Base-by-base conservation (phyloP, 495 filamentous ascomycete genomes). In the Xylaria castorea region DNA sequence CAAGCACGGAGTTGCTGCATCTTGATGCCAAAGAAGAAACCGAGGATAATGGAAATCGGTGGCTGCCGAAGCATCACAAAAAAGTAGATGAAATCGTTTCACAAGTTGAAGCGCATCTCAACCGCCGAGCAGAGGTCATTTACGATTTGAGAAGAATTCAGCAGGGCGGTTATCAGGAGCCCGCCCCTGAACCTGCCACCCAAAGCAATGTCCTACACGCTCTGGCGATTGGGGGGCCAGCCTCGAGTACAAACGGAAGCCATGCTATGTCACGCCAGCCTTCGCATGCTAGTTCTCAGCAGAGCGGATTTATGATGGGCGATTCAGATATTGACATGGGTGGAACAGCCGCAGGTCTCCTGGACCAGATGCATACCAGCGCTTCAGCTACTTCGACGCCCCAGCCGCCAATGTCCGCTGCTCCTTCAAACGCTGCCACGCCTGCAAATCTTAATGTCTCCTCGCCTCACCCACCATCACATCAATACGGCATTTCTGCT, bases 311-410 rank as follows among this genome's bases (percentile, higher is more conserved):
- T 44, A 82, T 87, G 79, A 77, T 85, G 53, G 83, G 82, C 3
- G 88, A 90, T 75, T 83, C 84, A 14, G 91, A 92, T 76, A 86
- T 92, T 73, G 86, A 91, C 68, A 90, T 92, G 89, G 90, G 88
- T 38, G 86, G 88, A 40, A 88, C 87, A 1, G 87, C 85, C 1
- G 89, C 88, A 50, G 85, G 89, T 65, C 80, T 92, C 25, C 82
- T 92, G 9, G 88, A 92, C 78, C 89, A 92, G 74, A 91, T 91
- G 79, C 85, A 88, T 74, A 82, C 82, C 27, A 88, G 86, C 66
- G 83, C 85, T 64, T 87, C 89, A 25, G 82, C 85, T 18, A 83
- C 83, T 34, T 86, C 86, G 16, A 84, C 82, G 11, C 85, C 85
- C 8, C 85, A 85, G 67, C 75, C 81, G 6, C 82, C 83, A 36